These are phyloP conservation scores for Backusella tuberculispora DNA, from an alignment of 192 early-diverging fungal species.

Conservation along the genomic window DNA sequence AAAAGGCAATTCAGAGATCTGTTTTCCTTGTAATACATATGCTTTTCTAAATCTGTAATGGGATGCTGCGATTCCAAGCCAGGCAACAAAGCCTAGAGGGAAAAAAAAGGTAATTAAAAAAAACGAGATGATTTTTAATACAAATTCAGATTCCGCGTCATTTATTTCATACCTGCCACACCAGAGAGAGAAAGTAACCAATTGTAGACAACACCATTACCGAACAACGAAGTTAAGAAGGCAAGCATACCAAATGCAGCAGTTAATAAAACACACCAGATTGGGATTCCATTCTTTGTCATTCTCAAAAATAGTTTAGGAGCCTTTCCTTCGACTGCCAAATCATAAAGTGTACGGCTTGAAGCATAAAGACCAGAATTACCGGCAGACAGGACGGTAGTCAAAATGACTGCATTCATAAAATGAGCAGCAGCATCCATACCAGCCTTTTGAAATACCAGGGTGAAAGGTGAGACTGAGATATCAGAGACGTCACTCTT, in stretches of 20 bases:
- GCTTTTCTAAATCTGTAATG: constrained; percentile 88
- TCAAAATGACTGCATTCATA: constrained; percentile 77
- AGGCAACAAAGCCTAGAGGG: constrained; percentile 72
- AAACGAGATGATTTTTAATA: neutral
- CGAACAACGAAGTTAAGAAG: constrained; percentile 61
- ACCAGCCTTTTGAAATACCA: constrained; percentile 63
- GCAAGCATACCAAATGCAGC: constrained; percentile 59
- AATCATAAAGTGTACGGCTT: constrained; percentile 63
- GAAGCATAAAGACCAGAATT: constrained; percentile 79
- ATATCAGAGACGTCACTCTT: constrained; percentile 45
- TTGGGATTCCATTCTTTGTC: constrained; percentile 63
- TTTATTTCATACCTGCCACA: constrained; percentile 49
- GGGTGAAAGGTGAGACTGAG: constrained; percentile 66
- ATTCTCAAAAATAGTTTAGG: constrained; percentile 55
- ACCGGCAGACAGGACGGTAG: constrained; percentile 70
- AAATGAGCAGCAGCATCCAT: constrained; percentile 53
- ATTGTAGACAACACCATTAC: constrained; percentile 61
- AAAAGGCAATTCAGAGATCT: constrained; percentile 70
- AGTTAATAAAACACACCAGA: constrained; percentile 59
- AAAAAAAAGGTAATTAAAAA: neutral
- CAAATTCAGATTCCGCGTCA: neutral
- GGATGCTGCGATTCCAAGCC: constrained; percentile 82
- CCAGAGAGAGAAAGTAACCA: constrained; percentile 72
- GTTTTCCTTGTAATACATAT: constrained; percentile 70
- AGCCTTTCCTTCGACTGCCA: constrained; percentile 66